Conservation (phyloP, 2,329 filamentous ascomycete genomes). For the Aureobasidium subglaciale region DNA sequence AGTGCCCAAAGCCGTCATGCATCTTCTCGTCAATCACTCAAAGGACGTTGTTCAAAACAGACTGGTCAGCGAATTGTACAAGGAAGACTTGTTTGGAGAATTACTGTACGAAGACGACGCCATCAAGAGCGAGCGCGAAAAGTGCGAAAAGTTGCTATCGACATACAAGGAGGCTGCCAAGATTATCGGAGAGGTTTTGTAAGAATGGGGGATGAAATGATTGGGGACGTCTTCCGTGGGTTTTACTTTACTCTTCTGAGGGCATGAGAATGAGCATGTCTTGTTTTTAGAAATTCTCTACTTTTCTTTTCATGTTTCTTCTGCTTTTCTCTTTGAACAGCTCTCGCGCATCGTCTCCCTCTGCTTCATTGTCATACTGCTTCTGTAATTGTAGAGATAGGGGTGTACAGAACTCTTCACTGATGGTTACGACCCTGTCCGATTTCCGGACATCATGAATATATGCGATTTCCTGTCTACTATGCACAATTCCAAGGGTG, state of each 20-base stretch:
- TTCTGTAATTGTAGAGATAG: background rate
- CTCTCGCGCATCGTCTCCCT: background rate
- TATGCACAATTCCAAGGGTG: too few relatives aligned
- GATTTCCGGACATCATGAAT: too few relatives aligned
- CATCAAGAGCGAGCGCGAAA: slow-evolving; percentile 95
- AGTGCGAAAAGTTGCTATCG: slow-evolving; percentile 90
- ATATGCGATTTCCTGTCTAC: too few relatives aligned
- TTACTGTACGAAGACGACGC: slow-evolving; percentile 94
- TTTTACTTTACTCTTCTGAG: background rate
- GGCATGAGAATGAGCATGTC: background rate
- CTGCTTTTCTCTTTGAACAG: background rate
- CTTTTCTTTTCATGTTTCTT: background rate
- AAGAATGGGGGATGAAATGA: slow-evolving; percentile 26
- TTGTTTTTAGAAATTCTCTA: background rate
- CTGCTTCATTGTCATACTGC: background rate
- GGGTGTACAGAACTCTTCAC: too few relatives aligned
- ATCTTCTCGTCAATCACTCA: slow-evolving; percentile 94
- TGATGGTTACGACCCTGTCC: too few relatives aligned
- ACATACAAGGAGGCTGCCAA: slow-evolving; percentile 97
- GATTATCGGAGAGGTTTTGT: slow-evolving; percentile 94
- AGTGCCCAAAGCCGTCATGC: slow-evolving; percentile 98
- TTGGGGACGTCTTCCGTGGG: too few relatives aligned
- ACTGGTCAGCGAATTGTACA: slow-evolving; percentile 91
- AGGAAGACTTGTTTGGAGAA: slow-evolving; percentile 82
- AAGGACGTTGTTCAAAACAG: slow-evolving; percentile 98